phyloP scores from a whole-genome alignment of 2,329 filamentous ascomycete genomes.

The Neopestalotiopsis clavispora region DNA sequence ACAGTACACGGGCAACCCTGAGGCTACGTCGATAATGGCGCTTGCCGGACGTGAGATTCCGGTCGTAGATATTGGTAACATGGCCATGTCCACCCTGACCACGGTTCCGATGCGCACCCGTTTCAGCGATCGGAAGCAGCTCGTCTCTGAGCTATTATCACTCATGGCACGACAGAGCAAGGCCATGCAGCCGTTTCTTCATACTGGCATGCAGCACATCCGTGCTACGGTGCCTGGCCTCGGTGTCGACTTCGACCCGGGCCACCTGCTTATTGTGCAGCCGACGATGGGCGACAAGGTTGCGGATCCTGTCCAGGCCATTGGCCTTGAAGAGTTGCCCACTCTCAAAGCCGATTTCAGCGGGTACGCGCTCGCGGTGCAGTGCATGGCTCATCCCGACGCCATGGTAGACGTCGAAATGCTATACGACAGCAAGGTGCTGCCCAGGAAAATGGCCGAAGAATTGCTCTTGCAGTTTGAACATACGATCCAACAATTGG shows the following conservation, averaged over 20 bases:
- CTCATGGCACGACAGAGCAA: neutral
- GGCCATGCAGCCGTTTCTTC: neutral
- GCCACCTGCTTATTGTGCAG: constrained; percentile 13
- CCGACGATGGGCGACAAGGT: neutral
- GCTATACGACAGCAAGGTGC: neutral
- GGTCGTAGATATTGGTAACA: constrained; percentile 8
- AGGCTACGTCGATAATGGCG: neutral
- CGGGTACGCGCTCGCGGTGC: constrained; percentile 9
- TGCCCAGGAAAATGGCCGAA: neutral
- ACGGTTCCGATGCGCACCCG: constrained; percentile 8
- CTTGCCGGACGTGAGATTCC: constrained; percentile 2
- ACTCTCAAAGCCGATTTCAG: constrained; percentile 1
- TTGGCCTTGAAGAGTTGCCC: neutral
- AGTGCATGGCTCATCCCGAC: constrained; percentile 1
- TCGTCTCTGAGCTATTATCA: neutral
- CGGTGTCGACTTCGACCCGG: constrained; percentile 10
- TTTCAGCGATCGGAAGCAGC: neutral
- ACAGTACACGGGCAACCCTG: neutral
- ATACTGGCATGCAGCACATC: constrained; percentile 5
- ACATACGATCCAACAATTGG: neutral
- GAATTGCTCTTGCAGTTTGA: neutral
- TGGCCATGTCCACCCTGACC: constrained; percentile 6
- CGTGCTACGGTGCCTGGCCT: constrained; percentile 7
- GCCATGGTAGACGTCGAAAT: neutral
- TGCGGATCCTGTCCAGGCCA: neutral